Conservation (phyloP, 139 green algal species). For the Closterium sp. region DNA sequence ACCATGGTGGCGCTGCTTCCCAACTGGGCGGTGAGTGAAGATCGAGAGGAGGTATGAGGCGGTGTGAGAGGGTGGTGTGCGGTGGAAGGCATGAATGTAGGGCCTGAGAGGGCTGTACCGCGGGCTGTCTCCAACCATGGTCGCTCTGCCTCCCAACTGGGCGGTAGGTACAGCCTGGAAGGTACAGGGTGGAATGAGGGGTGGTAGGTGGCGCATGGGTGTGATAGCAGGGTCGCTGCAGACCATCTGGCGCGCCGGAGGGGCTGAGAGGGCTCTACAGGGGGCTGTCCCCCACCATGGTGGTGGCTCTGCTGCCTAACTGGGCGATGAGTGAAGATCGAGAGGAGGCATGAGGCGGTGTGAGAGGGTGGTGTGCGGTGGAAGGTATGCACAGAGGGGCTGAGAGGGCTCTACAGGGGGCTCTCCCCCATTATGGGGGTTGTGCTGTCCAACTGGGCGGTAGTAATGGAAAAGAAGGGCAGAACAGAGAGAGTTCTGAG, state of each 20-base stretch:
- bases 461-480: no score
- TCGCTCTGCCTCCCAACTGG: conserved; percentile 97
- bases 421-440: conserved; percentile 87
- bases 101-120: conserved; percentile 94
- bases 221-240: conserved; percentile 66
- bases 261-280: conserved; percentile 75
- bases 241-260: conserved; percentile 71
- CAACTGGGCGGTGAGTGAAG: no score
- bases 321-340: no score
- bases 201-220: conserved; percentile 1
- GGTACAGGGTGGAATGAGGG: no score
- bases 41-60: no score
- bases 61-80: no score
- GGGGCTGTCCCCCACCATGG: conserved; percentile 82
- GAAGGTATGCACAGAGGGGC: no score
- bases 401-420: conserved; percentile 91
- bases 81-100: no score
- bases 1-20: conserved; percentile 92
- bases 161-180: no score
- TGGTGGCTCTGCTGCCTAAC: conserved; percentile 95
- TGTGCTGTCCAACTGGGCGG: conserved; percentile 97
- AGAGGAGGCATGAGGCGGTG: no score
- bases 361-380: no score
- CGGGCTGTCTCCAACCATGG: conserved; percentile 84
- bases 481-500: no score